Conservation (phyloP, 768 basidiomycete species). For the button mushroom (Agaricus bisporus) region DNA sequence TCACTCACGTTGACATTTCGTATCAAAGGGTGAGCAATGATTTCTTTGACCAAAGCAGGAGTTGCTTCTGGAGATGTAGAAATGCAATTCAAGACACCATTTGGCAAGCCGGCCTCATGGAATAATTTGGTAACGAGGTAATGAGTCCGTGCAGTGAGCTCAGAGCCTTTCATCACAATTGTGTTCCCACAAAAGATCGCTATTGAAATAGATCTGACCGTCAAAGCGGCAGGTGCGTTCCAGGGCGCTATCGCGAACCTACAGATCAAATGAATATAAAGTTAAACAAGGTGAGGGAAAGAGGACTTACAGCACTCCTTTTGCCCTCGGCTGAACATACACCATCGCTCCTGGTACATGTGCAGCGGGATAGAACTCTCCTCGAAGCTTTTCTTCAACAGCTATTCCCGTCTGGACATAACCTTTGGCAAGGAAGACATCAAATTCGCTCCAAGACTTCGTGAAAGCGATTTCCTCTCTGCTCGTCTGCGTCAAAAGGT, state of each 20-base stretch:
- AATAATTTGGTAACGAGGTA: constrained; percentile 40
- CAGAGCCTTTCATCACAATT: constrained; percentile 47
- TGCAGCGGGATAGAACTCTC: constrained; percentile 37
- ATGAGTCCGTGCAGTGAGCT: constrained; percentile 42
- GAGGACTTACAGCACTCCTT: constrained; percentile 44
- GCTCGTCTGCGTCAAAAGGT: constrained; percentile 24
- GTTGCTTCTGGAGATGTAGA: constrained; percentile 38
- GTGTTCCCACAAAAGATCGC: constrained; percentile 54
- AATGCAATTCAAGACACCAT: constrained; percentile 52
- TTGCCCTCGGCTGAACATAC: constrained; percentile 38
- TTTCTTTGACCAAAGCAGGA: constrained; percentile 38
- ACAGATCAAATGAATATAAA: neutral
- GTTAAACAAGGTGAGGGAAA: neutral
- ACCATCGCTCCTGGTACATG: constrained; percentile 37
- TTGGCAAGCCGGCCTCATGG: constrained; percentile 54
- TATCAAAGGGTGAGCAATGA: constrained; percentile 49
- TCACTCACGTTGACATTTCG: constrained; percentile 44
- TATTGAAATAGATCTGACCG: constrained; percentile 36
- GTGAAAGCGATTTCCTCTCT: constrained; percentile 34
- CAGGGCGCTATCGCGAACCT: constrained; percentile 52
- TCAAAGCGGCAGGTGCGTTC: constrained; percentile 45
- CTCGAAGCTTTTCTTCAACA: constrained; percentile 26
- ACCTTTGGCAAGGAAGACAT: constrained; percentile 17
- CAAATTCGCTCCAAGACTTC: constrained; percentile 20
- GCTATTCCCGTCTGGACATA: constrained; percentile 26